Conservation (phyloP, 768 basidiomycete species). For the Amanita thiersii region DNA sequence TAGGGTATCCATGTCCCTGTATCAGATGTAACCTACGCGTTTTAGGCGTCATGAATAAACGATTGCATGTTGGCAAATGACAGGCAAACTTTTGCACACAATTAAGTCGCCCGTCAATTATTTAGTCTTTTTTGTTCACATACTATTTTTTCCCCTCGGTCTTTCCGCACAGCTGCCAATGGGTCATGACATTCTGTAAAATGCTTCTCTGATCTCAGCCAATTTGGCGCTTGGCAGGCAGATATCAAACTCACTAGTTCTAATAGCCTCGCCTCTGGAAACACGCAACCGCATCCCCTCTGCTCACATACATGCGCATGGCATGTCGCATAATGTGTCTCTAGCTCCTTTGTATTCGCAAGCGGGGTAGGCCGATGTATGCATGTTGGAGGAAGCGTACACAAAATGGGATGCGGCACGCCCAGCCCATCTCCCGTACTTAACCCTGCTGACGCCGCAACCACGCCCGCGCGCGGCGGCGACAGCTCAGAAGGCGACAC, state of each 20-base stretch:
- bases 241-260: slow-evolving; percentile 55
- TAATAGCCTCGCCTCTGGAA: slow-evolving; percentile 74
- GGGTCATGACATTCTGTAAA: slow-evolving; percentile 88
- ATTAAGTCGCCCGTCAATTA: too few relatives aligned
- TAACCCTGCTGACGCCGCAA: neutral
- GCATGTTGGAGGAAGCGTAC: slow-evolving; percentile 81
- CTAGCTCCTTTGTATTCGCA: slow-evolving; percentile 58
- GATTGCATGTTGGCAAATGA: slow-evolving; percentile 51
- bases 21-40: slow-evolving; percentile 76
- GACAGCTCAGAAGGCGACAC: slow-evolving; percentile 6
- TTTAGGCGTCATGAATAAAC: slow-evolving; percentile 65
- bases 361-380: slow-evolving; percentile 58
- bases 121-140: too few relatives aligned
- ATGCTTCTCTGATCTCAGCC: slow-evolving; percentile 36
- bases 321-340: slow-evolving; percentile 76
- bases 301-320: slow-evolving; percentile 79
- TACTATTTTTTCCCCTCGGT: slow-evolving; percentile 83
- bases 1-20: slow-evolving; percentile 73
- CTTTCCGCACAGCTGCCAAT: slow-evolving; percentile 64
- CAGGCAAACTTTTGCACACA: slow-evolving; percentile 88
- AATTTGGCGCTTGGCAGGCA: neutral
- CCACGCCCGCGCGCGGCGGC: neutral
- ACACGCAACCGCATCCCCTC: slow-evolving; percentile 66
- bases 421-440: neutral
- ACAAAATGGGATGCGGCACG: slow-evolving; percentile 43